Evolutionary conservation across 306 rosid species (phyloP), one percentile per base, ranked within the genome.

Genomic region (Inga oerstediana): DNA sequence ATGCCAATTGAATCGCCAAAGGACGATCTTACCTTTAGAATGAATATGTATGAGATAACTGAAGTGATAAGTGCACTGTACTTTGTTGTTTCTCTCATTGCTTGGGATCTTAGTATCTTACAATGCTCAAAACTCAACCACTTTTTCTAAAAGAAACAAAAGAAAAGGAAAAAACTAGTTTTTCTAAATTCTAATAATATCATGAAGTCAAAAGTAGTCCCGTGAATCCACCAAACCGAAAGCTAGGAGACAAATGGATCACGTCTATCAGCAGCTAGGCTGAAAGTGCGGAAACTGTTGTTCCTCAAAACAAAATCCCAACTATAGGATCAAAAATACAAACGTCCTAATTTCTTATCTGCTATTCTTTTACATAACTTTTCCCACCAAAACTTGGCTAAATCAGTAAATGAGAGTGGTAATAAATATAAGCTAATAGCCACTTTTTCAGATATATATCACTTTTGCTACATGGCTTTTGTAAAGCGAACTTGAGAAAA

Each of bases 201-300:
- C 75, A 65, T 82, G 15, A 75, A 84, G 89, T 86, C 88, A 91
- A 84, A 84, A 75, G 80, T 34, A 48, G 56, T 78, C 86, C 86
- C 84, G 84, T 87, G 91, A 88, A 86, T 83, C 76, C 70, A 62
- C 82, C 77, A 67, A 74, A 83, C 83, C 46, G 27, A 35, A 86
- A 72, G 44, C 76, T 64, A 74, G 86, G 82, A 49, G 75, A 76
- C 49, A 79, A 51, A 19, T 37, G 41, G 84, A 79, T 83, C 59
- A 76, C 11, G 68, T 24, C 37, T 62, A 11, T 11, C 68, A 2
- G 68, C 68, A 27, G 17, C 68, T 22, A n/a, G 37, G 82, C 91
- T 68, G 68, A 84, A 79, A 74, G 32, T 59, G 79, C 77, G 86
- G 84, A 75, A 20, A 7, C 41, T 51, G 12, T 24, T 58, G 46